Percentiles rank a stretch among this genome's conserved stretches.
These are phyloP conservation scores for Pseudopyrenochaeta lycopersici DNA, from an alignment of 2,329 filamentous ascomycete genomes.

Conservation along the genomic window DNA sequence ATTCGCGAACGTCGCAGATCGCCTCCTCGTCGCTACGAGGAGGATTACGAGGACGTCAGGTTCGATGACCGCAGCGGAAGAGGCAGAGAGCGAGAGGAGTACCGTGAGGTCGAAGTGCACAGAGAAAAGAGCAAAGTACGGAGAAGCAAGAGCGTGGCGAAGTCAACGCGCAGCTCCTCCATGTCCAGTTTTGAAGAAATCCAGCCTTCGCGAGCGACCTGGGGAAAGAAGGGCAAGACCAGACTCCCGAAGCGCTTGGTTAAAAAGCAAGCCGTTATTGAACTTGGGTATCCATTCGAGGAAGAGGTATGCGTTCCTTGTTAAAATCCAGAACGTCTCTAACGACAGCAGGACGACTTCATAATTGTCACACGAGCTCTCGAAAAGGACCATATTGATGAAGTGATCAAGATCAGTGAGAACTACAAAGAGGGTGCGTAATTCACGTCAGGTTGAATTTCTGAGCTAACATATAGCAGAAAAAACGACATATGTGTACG, in stretches of 20 bases:
- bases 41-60: slow-evolving; percentile 68
- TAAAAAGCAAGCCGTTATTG: slow-evolving; percentile 80
- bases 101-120: slow-evolving; percentile 59
- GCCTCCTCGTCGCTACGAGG: slow-evolving; percentile 68
- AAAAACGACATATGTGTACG: slow-evolving; percentile 49
- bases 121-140: slow-evolving; percentile 53
- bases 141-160: slow-evolving; percentile 41
- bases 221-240: slow-evolving; percentile 79
- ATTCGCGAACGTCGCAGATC: slow-evolving; percentile 58
- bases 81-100: slow-evolving; percentile 52
- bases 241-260: slow-evolving; percentile 84
- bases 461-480: slow-evolving; percentile 27
- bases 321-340: slow-evolving; percentile 32
- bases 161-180: slow-evolving; percentile 49
- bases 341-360: slow-evolving; percentile 70
- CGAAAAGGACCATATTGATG: slow-evolving; percentile 89
- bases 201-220: slow-evolving; percentile 41
- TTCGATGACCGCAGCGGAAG: slow-evolving; percentile 40
- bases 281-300: slow-evolving; percentile 85
- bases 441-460: not conserved
- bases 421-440: slow-evolving; percentile 66
- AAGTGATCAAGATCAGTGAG: slow-evolving; percentile 83
- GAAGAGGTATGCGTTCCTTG: slow-evolving; percentile 72
- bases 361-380: slow-evolving; percentile 85
- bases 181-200: slow-evolving; percentile 53